phyloP scores from a whole-genome alignment of 2,329 filamentous ascomycete species.

The Epicoccum nigrum region DNA sequence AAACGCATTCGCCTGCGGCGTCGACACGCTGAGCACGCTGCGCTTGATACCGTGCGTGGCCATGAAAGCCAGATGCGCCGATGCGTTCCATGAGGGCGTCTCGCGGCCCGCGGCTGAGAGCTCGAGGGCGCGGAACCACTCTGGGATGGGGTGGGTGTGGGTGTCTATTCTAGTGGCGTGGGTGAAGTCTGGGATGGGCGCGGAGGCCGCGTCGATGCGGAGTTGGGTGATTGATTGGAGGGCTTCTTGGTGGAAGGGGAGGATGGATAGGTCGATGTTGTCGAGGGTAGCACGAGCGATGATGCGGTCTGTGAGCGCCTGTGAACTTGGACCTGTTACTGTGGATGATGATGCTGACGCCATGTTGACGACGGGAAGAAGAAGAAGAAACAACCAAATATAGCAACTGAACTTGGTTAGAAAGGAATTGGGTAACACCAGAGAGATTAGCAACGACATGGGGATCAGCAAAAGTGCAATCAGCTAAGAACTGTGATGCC shows the following conservation, averaged over 20 bases:
- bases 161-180: conserved; percentile 41
- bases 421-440: no score
- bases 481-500: no score
- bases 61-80: conserved; percentile 44
- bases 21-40: conserved; percentile 42
- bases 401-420: no score
- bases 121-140: conserved; percentile 43
- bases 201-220: conserved; percentile 11
- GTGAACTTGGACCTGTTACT: background rate
- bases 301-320: conserved; percentile 16
- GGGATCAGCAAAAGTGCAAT: no score
- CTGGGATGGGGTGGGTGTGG: conserved; percentile 46
- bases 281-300: conserved; percentile 19
- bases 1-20: conserved; percentile 46
- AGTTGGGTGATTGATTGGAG: conserved; percentile 37
- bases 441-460: no score
- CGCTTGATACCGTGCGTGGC: conserved; percentile 31
- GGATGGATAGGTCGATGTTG: conserved; percentile 35
- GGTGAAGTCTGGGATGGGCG: conserved; percentile 17
- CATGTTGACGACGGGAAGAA: conserved; percentile 2
- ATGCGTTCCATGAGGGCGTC: conserved; percentile 40
- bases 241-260: conserved; percentile 40
- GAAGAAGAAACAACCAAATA: no score
- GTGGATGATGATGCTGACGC: background rate
- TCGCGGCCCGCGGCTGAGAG: conserved; percentile 41